Evolutionary conservation across 1,284 basidiomycete species (phyloP).

Genomic region (Ganoderma boninense): DNA sequence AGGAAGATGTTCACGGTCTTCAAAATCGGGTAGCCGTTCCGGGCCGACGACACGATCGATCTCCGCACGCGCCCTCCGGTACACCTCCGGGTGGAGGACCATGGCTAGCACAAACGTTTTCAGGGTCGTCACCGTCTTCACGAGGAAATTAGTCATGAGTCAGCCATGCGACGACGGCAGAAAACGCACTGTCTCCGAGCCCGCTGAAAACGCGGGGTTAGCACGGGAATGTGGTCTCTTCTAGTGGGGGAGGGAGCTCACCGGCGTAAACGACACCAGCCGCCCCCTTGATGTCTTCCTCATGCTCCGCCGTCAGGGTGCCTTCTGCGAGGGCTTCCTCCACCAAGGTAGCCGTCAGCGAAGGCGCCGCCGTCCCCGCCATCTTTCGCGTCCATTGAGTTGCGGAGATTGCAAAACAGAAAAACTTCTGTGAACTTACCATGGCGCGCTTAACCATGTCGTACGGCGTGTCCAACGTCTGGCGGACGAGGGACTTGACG

Average conservation of each 20-base stretch:
- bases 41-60: constrained; percentile 42
- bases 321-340: constrained; percentile 31
- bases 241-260: constrained; percentile 14
- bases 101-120: constrained; percentile 38
- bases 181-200: constrained; percentile 33
- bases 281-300: constrained; percentile 36
- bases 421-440: constrained; percentile 23
- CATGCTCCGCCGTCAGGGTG: constrained; percentile 29
- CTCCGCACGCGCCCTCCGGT: constrained; percentile 42
- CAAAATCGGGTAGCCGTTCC: constrained; percentile 43
- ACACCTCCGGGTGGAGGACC: constrained; percentile 38
- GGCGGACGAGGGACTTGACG: constrained; percentile 28
- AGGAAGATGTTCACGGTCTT: constrained; percentile 42
- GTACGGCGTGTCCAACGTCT: constrained; percentile 37
- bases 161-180: neutral
- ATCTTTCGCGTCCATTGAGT: constrained; percentile 21
- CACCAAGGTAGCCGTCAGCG: constrained; percentile 33
- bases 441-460: constrained; percentile 37
- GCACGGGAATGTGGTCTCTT: neutral
- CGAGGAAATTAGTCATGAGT: neutral
- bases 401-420: neutral
- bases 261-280: constrained; percentile 38
- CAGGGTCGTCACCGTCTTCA: constrained; percentile 35
- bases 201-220: constrained; percentile 25
- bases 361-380: constrained; percentile 35